Evolutionary conservation across 257 asterid genomes (phyloP), one percentile per base, ranked within the genome.

Genomic region (Solanum corneliomulleri): DNA sequence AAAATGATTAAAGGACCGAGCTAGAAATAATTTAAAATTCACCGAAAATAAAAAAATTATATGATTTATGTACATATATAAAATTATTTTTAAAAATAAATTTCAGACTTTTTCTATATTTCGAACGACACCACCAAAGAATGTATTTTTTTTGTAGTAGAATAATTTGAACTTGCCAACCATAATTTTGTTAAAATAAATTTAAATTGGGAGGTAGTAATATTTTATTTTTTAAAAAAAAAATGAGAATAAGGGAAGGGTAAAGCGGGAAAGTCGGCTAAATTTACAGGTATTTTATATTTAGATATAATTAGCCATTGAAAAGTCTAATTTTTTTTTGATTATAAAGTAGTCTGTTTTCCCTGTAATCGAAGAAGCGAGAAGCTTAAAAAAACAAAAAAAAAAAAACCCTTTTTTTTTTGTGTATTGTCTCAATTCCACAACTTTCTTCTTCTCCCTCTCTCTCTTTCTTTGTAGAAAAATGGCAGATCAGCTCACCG

Each of bases 401-500:
- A 52, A 56, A 8, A 74, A 2, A 33, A 33, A 0, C 20, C 4
- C 4, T 21, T 41, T 74, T 74, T 74, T 74, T 6, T 41, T 4
- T 41, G 7, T 25, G 14, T 44, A 13, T n/a, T 44, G 68, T 85
- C 70, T 69, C 47, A 69, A 42, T 85, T 69, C 69, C 33, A 42
- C 9, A 25, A 84, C 35, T 68, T 45, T 70, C 83, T 69, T 69
- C 83, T 69, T 69, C 76, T 60, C 23, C 52, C n/a, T 83, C 77
- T 35, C 49, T 15, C 60, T 58, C 52, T 16, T 25, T n/a, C 72
- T 9, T 4, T 52, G 6, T 31, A 83, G 86, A 41, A 27, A 86
- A 27, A 86, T 86, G 88, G 88, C 88, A 31, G 88, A 86, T 86
- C 84, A 86, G 27, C 69, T 86, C 41, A 86, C 84, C 72, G 87